Base-by-base conservation (phyloP, 441 rosid genomes). In the Erodium trifolium region DNA sequence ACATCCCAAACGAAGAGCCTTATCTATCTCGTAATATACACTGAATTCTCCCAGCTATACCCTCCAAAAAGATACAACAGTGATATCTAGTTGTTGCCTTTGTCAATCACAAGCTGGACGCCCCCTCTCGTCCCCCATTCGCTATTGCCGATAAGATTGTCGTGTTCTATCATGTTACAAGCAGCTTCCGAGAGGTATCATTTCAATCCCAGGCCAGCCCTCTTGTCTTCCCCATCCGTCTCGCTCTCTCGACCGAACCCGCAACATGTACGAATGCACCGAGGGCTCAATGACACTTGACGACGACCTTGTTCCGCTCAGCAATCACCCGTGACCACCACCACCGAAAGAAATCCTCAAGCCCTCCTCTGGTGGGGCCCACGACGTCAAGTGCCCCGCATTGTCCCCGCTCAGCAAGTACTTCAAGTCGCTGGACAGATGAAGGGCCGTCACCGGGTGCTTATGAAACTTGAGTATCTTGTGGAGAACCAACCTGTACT, bases 371-470 rank as follows among this genome's bases (percentile, higher is more conserved):
- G 90, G 90, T 23, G 89, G 63, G 2, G 92, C 87, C 99, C 98
- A 96, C 12, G 99, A 89, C 62, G 84, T 70, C 79, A 96, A 81
- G 77, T 91, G 90, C 70, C 99, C 99, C 37, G 77, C 79, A 18
- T 88, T 88, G 80, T 96, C 99, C 65, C 99, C 99, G 70, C 93
- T 96, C 31, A 96, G 81, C 70, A 96, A 78, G 82, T 96, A 98
- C 88, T 91, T 96, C 76, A 89, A 82, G 78, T 93, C 96, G 62
- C 81, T 77, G 4, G 93, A 84, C 72, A 90, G 87, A 77, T 82
- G 80, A 71, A 96, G 90, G 63, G 99, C 92, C 3, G 98, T 89
- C 41, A 96, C 96, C 0, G 98, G 87, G 75, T 87, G 86, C 79
- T 87, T 96, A 69, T 96, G 99, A 72, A 78, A 89, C 81, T 93